Evolutionary conservation across 371 early-diverging fungal genomes (phyloP), one percentile per base, ranked within the genome.

Genomic region (Rhizopus delemar): DNA sequence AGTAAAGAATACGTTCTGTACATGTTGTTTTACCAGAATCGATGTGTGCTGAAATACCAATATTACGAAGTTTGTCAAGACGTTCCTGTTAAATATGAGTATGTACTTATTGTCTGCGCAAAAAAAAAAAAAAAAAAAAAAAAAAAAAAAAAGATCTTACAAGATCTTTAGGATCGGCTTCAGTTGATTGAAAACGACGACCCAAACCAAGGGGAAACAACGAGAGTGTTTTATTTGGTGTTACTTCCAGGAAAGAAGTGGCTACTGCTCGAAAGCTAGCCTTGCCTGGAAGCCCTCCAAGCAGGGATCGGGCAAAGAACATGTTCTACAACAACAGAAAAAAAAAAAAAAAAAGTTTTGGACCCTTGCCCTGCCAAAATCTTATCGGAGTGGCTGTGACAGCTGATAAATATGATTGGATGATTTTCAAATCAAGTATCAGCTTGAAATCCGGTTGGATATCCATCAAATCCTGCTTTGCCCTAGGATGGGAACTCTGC

Each of bases 41-140:
- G 67, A 98, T 97, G 80, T 98, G 99, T 36, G 99, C 99, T n/a
- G 93, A 92, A 68, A 98, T 98, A 70, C 99, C 99, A 73, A 97
- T 96, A 75, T 97, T 98, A 55, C 97, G 89, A 66, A 92, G 79
- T 39, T 71, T 81, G 16, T 74, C 60, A 22, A 92, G 71, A 46
- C 90, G 86, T 45, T 57, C 68, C 78, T 83, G 49, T 35, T 51
- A 50, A 31, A 16, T 28, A 16, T 43, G 33, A 51, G 53, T 22
- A 8, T 33, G 46, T 15, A 51, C 32, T 49, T 34, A 29, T 33
- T 9, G 39, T 9, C 39, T 39, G 12, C 12, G 8, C 12, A 12
- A 39, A 7, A 39, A 9, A 9, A 5, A 5, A 38, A 38, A 8
- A 38, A 38, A 38, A 36, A 9, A 36, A 9, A 36, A 36, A 36